Evolutionary conservation across 2,329 filamentous ascomycete genomes (phyloP).

Genomic region (Aspergillus udagawae): DNA sequence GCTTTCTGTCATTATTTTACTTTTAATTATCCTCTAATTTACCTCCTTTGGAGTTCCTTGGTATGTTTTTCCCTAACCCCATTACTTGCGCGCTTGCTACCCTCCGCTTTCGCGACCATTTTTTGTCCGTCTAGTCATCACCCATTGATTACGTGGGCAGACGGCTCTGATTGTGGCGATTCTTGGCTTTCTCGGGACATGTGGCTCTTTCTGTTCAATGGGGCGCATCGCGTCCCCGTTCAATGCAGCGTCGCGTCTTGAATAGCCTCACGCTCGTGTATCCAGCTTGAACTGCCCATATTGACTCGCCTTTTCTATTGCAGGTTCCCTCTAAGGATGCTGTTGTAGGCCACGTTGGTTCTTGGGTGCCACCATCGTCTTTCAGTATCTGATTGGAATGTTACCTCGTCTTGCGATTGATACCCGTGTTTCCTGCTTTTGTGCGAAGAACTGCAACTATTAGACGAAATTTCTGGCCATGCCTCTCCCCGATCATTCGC

Average conservation of each 20-base stretch:
- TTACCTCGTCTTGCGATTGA: constrained; percentile 19
- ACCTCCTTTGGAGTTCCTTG: not conserved
- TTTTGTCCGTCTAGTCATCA: not conserved
- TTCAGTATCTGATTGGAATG: constrained; percentile 18
- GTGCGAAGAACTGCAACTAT: constrained; percentile 2
- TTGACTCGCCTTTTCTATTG: constrained; percentile 13
- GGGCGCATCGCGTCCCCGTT: constrained; percentile 8
- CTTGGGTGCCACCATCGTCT: constrained; percentile 18
- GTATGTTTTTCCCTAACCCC: not conserved
- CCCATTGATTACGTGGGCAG: not conserved
- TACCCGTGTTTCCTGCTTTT: constrained; percentile 9
- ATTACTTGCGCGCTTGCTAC: not conserved
- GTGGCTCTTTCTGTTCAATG: constrained; percentile 3
- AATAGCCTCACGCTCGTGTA: constrained; percentile 3
- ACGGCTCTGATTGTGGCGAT: not conserved
- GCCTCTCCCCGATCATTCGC: constrained; percentile 33
- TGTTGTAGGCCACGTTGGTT: constrained; percentile 18
- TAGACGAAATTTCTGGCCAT: constrained; percentile 20
- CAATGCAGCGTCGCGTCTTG: constrained; percentile 14
- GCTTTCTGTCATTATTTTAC: constrained; percentile 4
- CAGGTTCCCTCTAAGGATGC: constrained; percentile 27
- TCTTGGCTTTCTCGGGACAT: constrained; percentile 11
- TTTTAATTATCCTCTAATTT: constrained; percentile 4
- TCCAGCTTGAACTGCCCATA: not conserved
- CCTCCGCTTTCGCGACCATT: not conserved